Evolutionary conservation across 169 alveolate genomes (phyloP), one percentile per base, ranked within the genome.

Genomic region (Blepharisma undulans): DNA sequence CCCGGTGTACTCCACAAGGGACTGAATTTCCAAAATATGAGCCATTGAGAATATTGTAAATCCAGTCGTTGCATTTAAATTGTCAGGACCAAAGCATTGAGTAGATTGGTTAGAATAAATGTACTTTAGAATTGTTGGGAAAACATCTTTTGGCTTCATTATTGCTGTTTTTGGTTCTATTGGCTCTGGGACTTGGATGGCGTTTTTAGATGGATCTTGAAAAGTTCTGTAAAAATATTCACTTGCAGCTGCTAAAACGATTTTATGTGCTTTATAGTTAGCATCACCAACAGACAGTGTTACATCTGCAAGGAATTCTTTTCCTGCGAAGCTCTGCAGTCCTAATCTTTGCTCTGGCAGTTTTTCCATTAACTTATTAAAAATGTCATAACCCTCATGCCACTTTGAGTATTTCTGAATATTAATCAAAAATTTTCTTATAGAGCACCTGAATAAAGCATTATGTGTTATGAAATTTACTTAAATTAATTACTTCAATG

Each of bases 181-280:
- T 21, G 48, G 72, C 27, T 95, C 96, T 66, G 87, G 93, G 27
- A 80, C 81, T 59, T 91, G 89, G 21, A 87, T 34, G 21, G 92
- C 92, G 76, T 93, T 91, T 48, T 79, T 34, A 27, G 95, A 48
- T 18, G 78, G 71, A 16, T 86, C 88, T 19, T 89, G 66, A 34
- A 90, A 81, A 21, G 74, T 48, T 25, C 71, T 89, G 60, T 19
- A 90, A 72, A 85, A 90, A 74, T 60, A 90, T 61, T 25, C 36
- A 77, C 90, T 34, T 1, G 77, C 90, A n/a, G 92, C 80, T 3
- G 93, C 91, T 21, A 90, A 21, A 18, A 90, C 87, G n/a, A 90
- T 71, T 79, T 90, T 90, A 48, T 90, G 93, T 14, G 88, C 81
- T 59, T 81, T 81, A 76, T 61, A 88, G 30, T 60, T 18, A 4